Evolutionary conservation across 306 rosid genomes (phyloP), one percentile per base, ranked within the genome.

Genomic region (Hippophae tibetana): DNA sequence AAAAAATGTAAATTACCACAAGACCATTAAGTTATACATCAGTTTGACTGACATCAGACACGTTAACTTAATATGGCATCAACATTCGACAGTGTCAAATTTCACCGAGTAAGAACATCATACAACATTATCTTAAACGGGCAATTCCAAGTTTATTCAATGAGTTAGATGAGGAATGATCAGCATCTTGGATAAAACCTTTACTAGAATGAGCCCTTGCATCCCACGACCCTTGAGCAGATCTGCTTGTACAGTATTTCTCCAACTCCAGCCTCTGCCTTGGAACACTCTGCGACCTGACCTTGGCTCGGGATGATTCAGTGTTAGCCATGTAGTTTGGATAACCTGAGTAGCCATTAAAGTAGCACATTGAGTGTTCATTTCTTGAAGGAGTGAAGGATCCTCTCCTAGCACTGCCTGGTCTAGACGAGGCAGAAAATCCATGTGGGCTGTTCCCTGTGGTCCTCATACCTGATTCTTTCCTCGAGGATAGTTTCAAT

Each of bases 251-350:
- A 65, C 79, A 74, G 13, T 68, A 65, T 61, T 76, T 80, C 60
- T 85, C 96, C 71, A 85, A 81, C 70, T 88, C 99, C 1, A 78
- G 53, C 80, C 99, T 83, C 71, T 88, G 99, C 71, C 82, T 80
- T 6, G 96, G 96, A 43, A 86, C 99, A 76, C 99, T 92, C 8
- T 81, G 99, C 45, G 99, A 92, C 72, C 99, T 74, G 56, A 79
- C 86, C 82, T 92, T 92, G 41, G 99, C 99, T 23, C 72, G 67
- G 23, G 81, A 92, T 8, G 99, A 88, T 65, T 92, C 80, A 1
- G 99, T 92, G 72, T 83, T 82, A 52, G 96, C 80, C 99, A 92
- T 92, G 75, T 88, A 92, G 79, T 71, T 92, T 1, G 96, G 99
- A 69, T 73, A 52, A 47, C 87, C 76, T 0, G 84, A 27, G 70